These are phyloP conservation scores for Tolypocladium paradoxum DNA, from an alignment of 2,329 filamentous ascomycete genomes.

Conservation along the genomic window DNA sequence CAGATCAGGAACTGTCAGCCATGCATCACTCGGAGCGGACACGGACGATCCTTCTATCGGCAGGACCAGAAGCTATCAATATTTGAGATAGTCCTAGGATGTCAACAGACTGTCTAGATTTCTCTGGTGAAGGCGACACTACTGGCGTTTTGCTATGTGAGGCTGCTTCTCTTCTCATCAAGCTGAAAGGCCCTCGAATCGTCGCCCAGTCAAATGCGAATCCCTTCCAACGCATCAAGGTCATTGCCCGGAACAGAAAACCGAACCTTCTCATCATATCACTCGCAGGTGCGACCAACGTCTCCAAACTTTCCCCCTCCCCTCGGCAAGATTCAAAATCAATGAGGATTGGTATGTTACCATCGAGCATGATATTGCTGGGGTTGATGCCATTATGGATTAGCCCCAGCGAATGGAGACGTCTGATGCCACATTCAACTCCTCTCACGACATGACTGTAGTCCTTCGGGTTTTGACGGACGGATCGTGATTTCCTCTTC, in stretches of 20 bases:
- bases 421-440: no score
- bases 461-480: no score
- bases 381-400: constrained; percentile 26
- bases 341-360: constrained; percentile 20
- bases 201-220: constrained; percentile 1
- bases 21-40: no score
- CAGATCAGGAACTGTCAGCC: no score
- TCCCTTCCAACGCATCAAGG: constrained; percentile 4
- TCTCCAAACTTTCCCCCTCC: constrained; percentile 4
- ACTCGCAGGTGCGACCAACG: constrained; percentile 5
- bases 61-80: no score
- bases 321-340: constrained; percentile 22
- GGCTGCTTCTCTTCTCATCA: not conserved
- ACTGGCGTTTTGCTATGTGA: not conserved
- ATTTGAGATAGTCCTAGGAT: no score
- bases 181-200: constrained; percentile 3
- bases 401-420: no score
- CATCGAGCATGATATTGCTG: constrained; percentile 22
- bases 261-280: constrained; percentile 3
- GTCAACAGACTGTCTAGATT: no score
- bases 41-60: no score
- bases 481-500: constrained; percentile 1
- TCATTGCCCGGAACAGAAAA: constrained; percentile 1
- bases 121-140: not conserved
- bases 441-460: no score